phyloP scores from a whole-genome alignment of 202 grass and related monocot genomes.

The Hordeum pubiflorum region DNA sequence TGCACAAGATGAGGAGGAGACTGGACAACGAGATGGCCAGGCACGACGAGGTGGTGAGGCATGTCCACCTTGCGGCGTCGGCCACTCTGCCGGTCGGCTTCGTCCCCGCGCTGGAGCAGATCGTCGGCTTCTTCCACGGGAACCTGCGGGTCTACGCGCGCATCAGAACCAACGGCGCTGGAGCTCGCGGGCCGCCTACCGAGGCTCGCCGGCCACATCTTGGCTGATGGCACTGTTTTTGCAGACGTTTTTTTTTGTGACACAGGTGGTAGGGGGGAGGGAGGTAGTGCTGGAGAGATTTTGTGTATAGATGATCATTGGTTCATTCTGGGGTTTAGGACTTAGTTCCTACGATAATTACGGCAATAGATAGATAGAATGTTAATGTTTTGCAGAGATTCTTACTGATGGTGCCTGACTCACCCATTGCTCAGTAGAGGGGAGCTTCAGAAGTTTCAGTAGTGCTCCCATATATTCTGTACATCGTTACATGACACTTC shows the following conservation, averaged over 20 bases:
- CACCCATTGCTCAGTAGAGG: neutral
- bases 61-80: conserved; percentile 39
- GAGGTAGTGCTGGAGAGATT: neutral
- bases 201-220: neutral
- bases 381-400: neutral
- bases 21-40: conserved; percentile 46
- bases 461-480: conserved; percentile 1
- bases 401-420: neutral
- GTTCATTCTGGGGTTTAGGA: conserved; percentile 12
- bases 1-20: conserved; percentile 35
- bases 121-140: conserved; percentile 39
- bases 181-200: neutral
- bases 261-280: neutral
- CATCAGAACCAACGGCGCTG: conserved; percentile 40
- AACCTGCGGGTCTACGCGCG: conserved; percentile 38
- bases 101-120: conserved; percentile 50
- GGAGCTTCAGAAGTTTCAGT: neutral
- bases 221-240: neutral
- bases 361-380: neutral
- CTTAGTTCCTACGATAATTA: conserved; percentile 4
- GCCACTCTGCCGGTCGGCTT: conserved; percentile 49
- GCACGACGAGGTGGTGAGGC: conserved; percentile 41
- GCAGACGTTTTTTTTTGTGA: neutral
- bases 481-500: neutral
- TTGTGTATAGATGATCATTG: conserved; percentile 19